These are phyloP conservation scores for Bacidia gigantensis DNA, from an alignment of 495 filamentous ascomycete species.

Conservation along the genomic window DNA sequence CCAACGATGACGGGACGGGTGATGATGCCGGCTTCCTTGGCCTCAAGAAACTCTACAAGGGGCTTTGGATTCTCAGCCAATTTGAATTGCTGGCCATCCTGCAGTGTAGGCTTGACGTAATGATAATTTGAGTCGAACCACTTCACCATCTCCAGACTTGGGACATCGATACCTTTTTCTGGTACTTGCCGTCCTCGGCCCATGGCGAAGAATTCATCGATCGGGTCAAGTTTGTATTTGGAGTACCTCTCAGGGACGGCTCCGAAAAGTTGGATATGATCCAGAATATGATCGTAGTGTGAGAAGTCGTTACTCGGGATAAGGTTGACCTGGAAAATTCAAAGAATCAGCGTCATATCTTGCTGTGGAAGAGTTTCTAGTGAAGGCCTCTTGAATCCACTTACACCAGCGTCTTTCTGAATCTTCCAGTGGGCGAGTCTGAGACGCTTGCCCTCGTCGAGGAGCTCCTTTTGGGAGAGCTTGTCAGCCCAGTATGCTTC, in stretches of 20 bases:
- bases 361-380: too few relatives aligned
- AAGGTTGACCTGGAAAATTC: too few relatives aligned
- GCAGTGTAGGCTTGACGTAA: slow-evolving; percentile 97
- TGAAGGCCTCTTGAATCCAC: too few relatives aligned
- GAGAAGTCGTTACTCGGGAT: slow-evolving; percentile 99
- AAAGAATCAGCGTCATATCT: too few relatives aligned
- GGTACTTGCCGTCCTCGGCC: slow-evolving; percentile 90
- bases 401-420: slow-evolving; percentile 94
- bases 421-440: slow-evolving; percentile 97
- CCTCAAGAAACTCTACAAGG: slow-evolving; percentile 84
- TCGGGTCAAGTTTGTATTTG: slow-evolving; percentile 63
- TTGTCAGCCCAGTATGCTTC: slow-evolving; percentile 96
- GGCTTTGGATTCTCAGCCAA: slow-evolving; percentile 80
- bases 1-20: slow-evolving; percentile 92
- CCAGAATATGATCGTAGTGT: slow-evolving; percentile 95
- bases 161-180: slow-evolving; percentile 67
- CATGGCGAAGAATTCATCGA: slow-evolving; percentile 99
- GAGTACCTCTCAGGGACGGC: slow-evolving; percentile 82
- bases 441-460: slow-evolving; percentile 89
- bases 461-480: slow-evolving; percentile 72
- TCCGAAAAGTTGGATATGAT: slow-evolving; percentile 97
- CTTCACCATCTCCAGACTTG: slow-evolving; percentile 96
- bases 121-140: slow-evolving; percentile 99
- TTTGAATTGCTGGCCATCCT: slow-evolving; percentile 91
- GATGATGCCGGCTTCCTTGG: slow-evolving; percentile 83